phyloP scores from a whole-genome alignment of 495 filamentous ascomycete genomes.

The Clohesyomyces aquaticus region DNA sequence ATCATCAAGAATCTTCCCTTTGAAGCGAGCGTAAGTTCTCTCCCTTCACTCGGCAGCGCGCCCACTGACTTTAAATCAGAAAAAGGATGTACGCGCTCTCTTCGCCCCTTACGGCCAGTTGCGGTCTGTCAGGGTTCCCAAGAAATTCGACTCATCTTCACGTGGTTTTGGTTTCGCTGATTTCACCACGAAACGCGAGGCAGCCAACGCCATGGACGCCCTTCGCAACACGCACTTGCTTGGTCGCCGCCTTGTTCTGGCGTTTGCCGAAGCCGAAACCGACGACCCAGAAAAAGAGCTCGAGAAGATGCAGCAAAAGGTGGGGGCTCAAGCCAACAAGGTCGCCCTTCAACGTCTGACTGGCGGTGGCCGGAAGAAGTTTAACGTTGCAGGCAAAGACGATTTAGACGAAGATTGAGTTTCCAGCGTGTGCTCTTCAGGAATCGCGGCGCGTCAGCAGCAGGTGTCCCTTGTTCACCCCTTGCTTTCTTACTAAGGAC shows the following conservation, averaged over 20 bases:
- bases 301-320: constrained; percentile 92
- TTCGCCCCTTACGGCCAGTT: constrained; percentile 90
- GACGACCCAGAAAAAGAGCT: constrained; percentile 95
- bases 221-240: constrained; percentile 92
- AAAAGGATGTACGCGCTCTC: constrained; percentile 84
- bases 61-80: constrained; percentile 44
- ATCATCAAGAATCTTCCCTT: constrained; percentile 99
- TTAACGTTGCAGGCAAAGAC: constrained; percentile 65
- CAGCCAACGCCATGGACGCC: constrained; percentile 88
- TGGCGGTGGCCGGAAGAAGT: constrained; percentile 79
- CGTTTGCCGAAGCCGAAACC: constrained; percentile 83
- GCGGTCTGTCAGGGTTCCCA: constrained; percentile 86
- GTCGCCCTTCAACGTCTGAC: constrained; percentile 86
- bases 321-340: constrained; percentile 81
- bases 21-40: constrained; percentile 62
- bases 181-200: constrained; percentile 89
- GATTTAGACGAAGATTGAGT: constrained; percentile 65
- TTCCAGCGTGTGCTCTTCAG: constrained; percentile 26
- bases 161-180: constrained; percentile 97
- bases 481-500: constrained; percentile 38
- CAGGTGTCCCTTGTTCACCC: constrained; percentile 18
- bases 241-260: constrained; percentile 82
- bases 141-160: constrained; percentile 85
- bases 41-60: neutral
- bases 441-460: constrained; percentile 36